These are phyloP conservation scores for Rhazya stricta DNA, from an alignment of 257 asterid genomes.

Conservation along the genomic window DNA sequence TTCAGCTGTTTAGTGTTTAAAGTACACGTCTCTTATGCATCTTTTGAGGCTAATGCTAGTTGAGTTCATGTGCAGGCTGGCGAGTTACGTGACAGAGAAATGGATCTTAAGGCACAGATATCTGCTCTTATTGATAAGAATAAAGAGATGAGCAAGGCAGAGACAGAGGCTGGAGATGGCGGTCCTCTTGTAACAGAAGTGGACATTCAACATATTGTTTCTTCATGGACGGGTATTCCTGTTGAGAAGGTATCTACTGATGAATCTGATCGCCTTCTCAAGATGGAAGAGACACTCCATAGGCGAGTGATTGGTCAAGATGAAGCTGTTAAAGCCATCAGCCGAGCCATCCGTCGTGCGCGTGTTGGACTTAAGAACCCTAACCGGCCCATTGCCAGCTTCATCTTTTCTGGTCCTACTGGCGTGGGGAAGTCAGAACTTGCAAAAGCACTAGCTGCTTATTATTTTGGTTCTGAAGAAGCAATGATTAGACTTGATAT, in stretches of 20 bases:
- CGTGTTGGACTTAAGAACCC: slow-evolving; percentile 62
- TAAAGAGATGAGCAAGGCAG: slow-evolving; percentile 93
- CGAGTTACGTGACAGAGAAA: slow-evolving; percentile 88
- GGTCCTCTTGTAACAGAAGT: slow-evolving; percentile 88
- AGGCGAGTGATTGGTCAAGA: slow-evolving; percentile 53
- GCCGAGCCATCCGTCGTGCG: slow-evolving; percentile 61
- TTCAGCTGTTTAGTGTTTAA: neutral
- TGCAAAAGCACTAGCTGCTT: slow-evolving; percentile 47
- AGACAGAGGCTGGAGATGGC: slow-evolving; percentile 72
- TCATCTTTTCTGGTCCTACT: slow-evolving; percentile 57
- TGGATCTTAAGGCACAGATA: slow-evolving; percentile 93
- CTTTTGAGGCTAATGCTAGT: slow-evolving; percentile 2
- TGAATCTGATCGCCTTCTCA: slow-evolving; percentile 89
- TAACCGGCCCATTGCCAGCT: slow-evolving; percentile 58
- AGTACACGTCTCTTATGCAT: neutral
- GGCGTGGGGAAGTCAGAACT: slow-evolving; percentile 66
- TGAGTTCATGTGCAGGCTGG: slow-evolving; percentile 59
- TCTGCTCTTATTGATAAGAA: slow-evolving; percentile 75
- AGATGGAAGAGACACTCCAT: slow-evolving; percentile 94
- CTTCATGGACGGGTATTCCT: slow-evolving; percentile 97
- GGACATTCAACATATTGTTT: slow-evolving; percentile 91
- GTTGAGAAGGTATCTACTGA: slow-evolving; percentile 90
- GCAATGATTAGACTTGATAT: slow-evolving; percentile 64
- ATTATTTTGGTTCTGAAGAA: slow-evolving; percentile 58
- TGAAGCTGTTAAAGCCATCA: slow-evolving; percentile 56